Conservation (phyloP, 192 early-diverging fungal genomes). For the Paraglomus brasilianum region DNA sequence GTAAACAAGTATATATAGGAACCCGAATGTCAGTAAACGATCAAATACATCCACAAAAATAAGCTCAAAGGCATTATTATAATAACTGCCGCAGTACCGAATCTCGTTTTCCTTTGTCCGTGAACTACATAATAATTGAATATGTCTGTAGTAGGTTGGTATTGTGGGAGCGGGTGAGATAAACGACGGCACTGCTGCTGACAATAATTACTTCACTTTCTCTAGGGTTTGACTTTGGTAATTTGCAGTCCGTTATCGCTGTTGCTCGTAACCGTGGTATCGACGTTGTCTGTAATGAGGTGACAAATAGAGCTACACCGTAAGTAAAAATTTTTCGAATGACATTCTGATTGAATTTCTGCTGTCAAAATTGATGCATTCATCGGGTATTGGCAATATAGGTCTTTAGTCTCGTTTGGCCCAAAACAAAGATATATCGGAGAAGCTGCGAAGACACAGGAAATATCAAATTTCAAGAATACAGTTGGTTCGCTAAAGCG, state of each 20-base stretch:
- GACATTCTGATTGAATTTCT: background rate
- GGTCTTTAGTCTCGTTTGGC: conserved; percentile 91
- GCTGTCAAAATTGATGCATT: background rate
- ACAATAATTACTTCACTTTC: background rate
- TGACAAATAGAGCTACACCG: conserved; percentile 94
- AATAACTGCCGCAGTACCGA: background rate
- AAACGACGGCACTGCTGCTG: background rate
- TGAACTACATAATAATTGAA: background rate
- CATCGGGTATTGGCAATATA: conserved; percentile 31
- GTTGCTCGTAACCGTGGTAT: conserved; percentile 98
- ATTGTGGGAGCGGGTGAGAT: background rate
- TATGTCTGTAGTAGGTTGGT: conserved; percentile 21
- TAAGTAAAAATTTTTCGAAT: conserved; percentile 48
- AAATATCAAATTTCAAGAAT: conserved; percentile 97
- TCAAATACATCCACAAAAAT: background rate
- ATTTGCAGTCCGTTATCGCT: conserved; percentile 93
- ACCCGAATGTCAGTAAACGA: background rate
- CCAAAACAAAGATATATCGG: conserved; percentile 94
- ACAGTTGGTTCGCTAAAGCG: conserved; percentile 91
- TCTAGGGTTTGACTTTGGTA: conserved; percentile 96
- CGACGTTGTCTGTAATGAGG: conserved; percentile 96
- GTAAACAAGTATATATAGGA: background rate
- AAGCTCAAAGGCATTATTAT: background rate
- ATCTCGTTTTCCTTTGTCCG: background rate
- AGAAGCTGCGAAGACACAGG: conserved; percentile 91